phyloP scores from a whole-genome alignment of 148 eudicot species.

The Diospyros kaki region DNA sequence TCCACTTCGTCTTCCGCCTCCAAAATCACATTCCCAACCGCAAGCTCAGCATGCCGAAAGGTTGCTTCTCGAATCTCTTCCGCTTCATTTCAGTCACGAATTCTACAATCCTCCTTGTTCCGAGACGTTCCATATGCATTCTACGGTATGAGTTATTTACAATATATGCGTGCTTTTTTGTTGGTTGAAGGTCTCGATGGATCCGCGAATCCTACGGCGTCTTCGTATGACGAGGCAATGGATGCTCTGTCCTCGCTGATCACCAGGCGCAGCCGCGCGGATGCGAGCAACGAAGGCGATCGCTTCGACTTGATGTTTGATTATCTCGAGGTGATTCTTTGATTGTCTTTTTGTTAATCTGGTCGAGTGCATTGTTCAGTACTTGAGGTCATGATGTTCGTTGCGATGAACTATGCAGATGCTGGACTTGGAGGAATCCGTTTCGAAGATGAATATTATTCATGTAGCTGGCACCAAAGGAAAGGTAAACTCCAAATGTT shows the following conservation, averaged over 20 bases:
- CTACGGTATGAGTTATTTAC: not conserved
- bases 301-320: conserved; percentile 68
- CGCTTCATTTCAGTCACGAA: not conserved
- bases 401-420: conserved; percentile 37
- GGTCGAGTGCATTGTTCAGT: not conserved
- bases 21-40: not conserved
- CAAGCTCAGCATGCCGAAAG: no score
- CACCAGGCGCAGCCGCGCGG: conserved; percentile 73
- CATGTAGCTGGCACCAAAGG: conserved; percentile 99
- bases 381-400: not conserved
- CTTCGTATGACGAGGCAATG: conserved; percentile 79
- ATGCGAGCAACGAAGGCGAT: conserved; percentile 64
- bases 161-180: not conserved
- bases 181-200: conserved; percentile 33
- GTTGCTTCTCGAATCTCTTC: no score
- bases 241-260: conserved; percentile 75
- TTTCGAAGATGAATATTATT: conserved; percentile 76
- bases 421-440: conserved; percentile 80
- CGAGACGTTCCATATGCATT: not conserved
- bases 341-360: not conserved
- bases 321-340: conserved; percentile 57
- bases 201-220: conserved; percentile 14
- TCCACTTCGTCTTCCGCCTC: not conserved
- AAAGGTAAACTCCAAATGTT: conserved; percentile 42
- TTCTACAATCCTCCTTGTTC: not conserved